Evolutionary conservation across 352 stramenopile species (phyloP), one percentile per base, ranked within the genome.

Genomic region (Stramenopiles sp.): DNA sequence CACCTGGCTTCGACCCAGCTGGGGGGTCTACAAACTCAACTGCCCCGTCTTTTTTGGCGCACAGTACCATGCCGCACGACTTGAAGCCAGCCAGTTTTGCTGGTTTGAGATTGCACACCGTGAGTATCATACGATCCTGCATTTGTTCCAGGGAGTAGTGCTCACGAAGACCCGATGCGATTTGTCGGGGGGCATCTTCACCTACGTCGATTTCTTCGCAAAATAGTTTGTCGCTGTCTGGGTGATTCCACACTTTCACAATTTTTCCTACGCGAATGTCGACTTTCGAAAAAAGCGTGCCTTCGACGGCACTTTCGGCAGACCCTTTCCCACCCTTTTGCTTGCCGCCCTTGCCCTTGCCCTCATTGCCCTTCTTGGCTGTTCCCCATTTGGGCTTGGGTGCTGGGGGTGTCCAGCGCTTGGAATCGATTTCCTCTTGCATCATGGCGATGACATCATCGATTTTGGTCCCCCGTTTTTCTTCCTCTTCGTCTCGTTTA

Each of bases 161-260:
- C 63, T 85, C 81, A 69, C 91, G 84, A 74, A 99, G 81, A 31
- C 94, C 96, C 34, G 91, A 98, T 32, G 87, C 93, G 76, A 99
- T 96, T 75, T 88, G 84, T 76, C 95, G 91, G 31, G 94, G 92
- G 75, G 87, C 84, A 75, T 93, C 92, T 76, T 94, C 89, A 30
- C 95, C 96, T 34, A 98, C 84, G 80, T 99, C 93, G 63, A 99
- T 98, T 83, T 99, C 94, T 82, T 99, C 95, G 78, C 94, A 98
- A 80, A 92, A 99, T 0, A 99, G 85, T 80, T 97, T 98, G 77
- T 94, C 88, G 32, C 86, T 87, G 1, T 84, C 89, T 68, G 92
- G 86, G 80, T 94, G 89, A 80, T 92, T 92, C 88, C 88, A 94
- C 53, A 91, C 87, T 76, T 94, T 93, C 75, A 90, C 82, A 80